Conservation (phyloP, 331 rosid species). For the Dryas integrifolia region DNA sequence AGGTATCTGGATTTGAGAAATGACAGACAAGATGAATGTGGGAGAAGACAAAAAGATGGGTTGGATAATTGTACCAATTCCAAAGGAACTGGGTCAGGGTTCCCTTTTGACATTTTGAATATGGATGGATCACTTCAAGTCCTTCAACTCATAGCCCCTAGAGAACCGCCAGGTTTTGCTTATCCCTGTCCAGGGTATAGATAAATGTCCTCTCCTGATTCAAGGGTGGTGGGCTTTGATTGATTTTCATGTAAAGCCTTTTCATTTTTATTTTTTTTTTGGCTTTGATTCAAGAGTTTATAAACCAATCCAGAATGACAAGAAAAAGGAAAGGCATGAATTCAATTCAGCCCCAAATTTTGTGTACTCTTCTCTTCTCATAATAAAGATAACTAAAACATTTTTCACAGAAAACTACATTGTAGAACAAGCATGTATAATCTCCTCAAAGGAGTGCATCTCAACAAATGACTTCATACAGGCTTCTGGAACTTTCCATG, state of each 20-base stretch:
- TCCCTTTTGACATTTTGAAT: slow-evolving; percentile 8
- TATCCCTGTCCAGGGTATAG: not conserved
- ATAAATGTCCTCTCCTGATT: too few species aligned
- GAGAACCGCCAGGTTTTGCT: not conserved
- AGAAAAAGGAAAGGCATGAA: too few species aligned
- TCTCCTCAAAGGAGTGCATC: slow-evolving; percentile 13
- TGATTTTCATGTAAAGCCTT: too few species aligned
- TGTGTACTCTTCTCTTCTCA: not conserved
- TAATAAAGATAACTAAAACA: not conserved
- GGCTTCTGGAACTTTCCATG: slow-evolving; percentile 94
- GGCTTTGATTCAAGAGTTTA: too few species aligned
- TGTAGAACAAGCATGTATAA: not conserved
- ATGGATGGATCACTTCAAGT: not conserved
- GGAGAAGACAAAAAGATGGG: not conserved
- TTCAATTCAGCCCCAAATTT: not conserved
- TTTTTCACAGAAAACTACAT: not conserved
- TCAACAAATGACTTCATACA: slow-evolving; percentile 22
- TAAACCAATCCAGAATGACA: too few species aligned
- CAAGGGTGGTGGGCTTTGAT: too few species aligned
- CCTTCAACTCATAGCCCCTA: not conserved
- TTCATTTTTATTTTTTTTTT: too few species aligned
- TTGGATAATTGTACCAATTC: slow-evolving; percentile 1
- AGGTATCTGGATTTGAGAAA: not conserved
- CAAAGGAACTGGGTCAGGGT: slow-evolving; percentile 9
- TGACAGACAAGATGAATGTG: not conserved